Base-by-base conservation (phyloP, 176 grass and related monocot species). In the Bromus sterilis region DNA sequence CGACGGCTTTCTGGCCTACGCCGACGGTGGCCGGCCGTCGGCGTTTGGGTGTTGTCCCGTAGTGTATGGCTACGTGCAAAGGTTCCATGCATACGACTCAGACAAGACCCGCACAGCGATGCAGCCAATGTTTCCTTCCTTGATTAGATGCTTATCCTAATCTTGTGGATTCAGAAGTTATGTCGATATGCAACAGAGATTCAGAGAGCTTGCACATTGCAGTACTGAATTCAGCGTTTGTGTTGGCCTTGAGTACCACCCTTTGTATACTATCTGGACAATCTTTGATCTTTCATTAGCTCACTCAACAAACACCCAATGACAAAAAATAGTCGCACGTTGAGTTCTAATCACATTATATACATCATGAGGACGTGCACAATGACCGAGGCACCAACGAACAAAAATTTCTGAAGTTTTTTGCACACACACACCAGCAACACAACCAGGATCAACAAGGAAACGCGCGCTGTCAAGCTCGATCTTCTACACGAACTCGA, bases 401-500 rank as follows among this genome's bases (percentile, higher is more conserved):
- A 7, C 41, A 33, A 34, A 57, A 46, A 31, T 1, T 9, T 11
- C 3, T 12, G 16, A 46, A 44, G 26, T 25, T 23, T 78, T 21
- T 10, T n/a, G n/a, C n/a, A n/a, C n/a, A 72, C 69, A 71, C 7
- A 25, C 68, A 9, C 25, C 39, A 23, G 26, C 11, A 2, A 23
- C 58, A 24, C 21, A 14, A 11, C 35, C 13, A 2, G 15, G 39
- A 43, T 25, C 53, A 3, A 6, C 46, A 28, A 1, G 71, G 33
- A 56, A 71, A 3, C 13, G 58, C n/a, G 75, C 26, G 24, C 20
- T n/a, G n/a, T n/a, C n/a, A 49, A 92, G 74, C 34, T 90, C 75
- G 61, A 94, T 13, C 25, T 0, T 59, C 4, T 14, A 89, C 4
- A 20, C 24, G 16, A 93, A 82, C 46, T 94, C 80, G 66, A 98